Evolutionary conservation across 1,284 basidiomycete genomes (phyloP).

Genomic region (Ceratobasidium sp.): DNA sequence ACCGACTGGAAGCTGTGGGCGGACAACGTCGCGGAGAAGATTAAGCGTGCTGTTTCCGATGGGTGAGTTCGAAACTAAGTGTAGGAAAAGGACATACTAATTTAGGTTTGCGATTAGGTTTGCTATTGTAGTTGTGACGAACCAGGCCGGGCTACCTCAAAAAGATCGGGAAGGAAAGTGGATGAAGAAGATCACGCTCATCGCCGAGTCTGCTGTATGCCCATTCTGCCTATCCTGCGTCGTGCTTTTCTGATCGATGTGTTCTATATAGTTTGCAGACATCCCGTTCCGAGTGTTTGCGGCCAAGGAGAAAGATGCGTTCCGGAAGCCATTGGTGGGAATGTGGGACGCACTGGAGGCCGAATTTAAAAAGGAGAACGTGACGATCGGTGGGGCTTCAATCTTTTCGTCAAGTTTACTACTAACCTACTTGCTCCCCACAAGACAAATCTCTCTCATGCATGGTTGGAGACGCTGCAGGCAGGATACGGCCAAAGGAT

Average conservation of each 20-base stretch:
- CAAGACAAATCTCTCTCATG: slow-evolving; percentile 62
- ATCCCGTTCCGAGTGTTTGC: slow-evolving; percentile 85
- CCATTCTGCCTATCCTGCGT: neutral
- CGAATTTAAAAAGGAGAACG: slow-evolving; percentile 67
- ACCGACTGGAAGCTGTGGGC: slow-evolving; percentile 84
- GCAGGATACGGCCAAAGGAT: slow-evolving; percentile 67
- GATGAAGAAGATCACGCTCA: slow-evolving; percentile 77
- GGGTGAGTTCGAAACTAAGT: slow-evolving; percentile 63
- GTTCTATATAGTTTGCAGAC: slow-evolving; percentile 66
- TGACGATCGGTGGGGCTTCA: slow-evolving; percentile 69
- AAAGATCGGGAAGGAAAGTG: slow-evolving; percentile 64
- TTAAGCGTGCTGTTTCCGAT: slow-evolving; percentile 67
- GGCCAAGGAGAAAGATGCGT: slow-evolving; percentile 77
- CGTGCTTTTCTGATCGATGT: neutral
- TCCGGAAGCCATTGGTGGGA: slow-evolving; percentile 89
- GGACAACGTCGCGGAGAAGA: slow-evolving; percentile 67
- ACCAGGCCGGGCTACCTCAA: slow-evolving; percentile 67
- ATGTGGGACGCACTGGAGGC: slow-evolving; percentile 82
- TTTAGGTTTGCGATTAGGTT: slow-evolving; percentile 60
- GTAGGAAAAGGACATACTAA: neutral
- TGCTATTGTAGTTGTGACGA: slow-evolving; percentile 81
- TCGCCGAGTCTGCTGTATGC: slow-evolving; percentile 68
- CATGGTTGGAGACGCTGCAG: slow-evolving; percentile 93
- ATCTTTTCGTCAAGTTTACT: neutral
- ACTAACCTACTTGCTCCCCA: neutral